Base-by-base conservation (phyloP, 2,329 filamentous ascomycete genomes). In the Hypoxylon sp. region DNA sequence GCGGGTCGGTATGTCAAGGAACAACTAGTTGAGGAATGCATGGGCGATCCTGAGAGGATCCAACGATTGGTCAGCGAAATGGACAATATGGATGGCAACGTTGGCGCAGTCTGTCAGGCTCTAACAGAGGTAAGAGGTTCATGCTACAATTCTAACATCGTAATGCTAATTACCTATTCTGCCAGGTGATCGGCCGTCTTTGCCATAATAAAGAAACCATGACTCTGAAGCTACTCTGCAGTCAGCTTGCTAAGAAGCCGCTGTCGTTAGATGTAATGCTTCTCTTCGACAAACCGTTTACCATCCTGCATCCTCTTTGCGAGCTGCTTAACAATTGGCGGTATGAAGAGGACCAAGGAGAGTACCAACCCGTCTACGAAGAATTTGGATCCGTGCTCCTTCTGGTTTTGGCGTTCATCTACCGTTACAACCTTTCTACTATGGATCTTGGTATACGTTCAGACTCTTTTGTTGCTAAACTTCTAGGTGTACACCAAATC, bases 11-110 rank as follows among this genome's bases (percentile, higher is more conserved):
- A 93, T 71, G 84, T 87, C 48, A 96, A 95, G 77, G 91, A 96
- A 27, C 86, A 89, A 29, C 82, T 99, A 11, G 87, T 97, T 0
- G 85, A 88, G 51, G 90, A 96, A 74, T 97, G 94, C 68, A 85
- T 91, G 50, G 85, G 87, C 9, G 93, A 96, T 70, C 87, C 90
- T 0, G 91, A 93, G 66, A 88, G 90, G 68, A 88, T 92, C 0
- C 91, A 94, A 70, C 87, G 89, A 45, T 83, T 97, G 30, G 88
- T 97, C 41, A 87, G 89, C 39, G 93, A 97, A 73, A 83, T 99
- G 23, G 93, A 97, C 61, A 91, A 90, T 53, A 94, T 96, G 85
- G 93, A 97, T 73, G 95, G 95, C 1, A 97, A 97, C 77, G 93
- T 93, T 2, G 93, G 92, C 1, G 93, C 93, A 1, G 92, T 96